Conservation (phyloP, 177 flowering plant species). For the Vitis hybrid region DNA sequence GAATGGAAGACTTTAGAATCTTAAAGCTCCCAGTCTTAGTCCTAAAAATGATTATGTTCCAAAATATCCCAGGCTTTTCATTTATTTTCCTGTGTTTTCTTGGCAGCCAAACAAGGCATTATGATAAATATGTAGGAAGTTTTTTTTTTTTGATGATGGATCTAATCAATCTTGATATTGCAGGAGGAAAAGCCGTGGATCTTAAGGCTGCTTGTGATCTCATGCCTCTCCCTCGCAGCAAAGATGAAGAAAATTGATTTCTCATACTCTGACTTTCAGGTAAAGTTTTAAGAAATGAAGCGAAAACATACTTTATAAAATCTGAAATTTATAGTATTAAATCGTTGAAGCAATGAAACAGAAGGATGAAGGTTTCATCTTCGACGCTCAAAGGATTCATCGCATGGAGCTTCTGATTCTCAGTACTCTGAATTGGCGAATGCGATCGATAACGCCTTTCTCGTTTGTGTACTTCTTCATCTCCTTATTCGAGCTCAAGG, state of each 20-base stretch:
- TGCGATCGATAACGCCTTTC: constrained; percentile 47
- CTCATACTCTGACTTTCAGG: constrained; percentile 47
- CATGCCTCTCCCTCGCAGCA: constrained; percentile 56
- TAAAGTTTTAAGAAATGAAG: constrained; percentile 6
- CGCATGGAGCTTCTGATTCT: constrained; percentile 66
- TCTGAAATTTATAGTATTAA: neutral
- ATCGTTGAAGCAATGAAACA: constrained; percentile 12
- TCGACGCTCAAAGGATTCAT: constrained; percentile 42
- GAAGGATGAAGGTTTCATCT: constrained; percentile 45
- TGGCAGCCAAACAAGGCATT: too few relatives aligned
- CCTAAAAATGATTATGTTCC: too few relatives aligned
- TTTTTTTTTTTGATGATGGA: too few relatives aligned
- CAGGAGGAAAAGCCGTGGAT: constrained; percentile 71
- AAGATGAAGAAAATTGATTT: constrained; percentile 57
- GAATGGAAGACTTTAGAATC: too few relatives aligned
- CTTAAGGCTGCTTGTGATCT: constrained; percentile 34
- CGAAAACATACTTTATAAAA: neutral
- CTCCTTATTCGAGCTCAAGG: constrained; percentile 22
- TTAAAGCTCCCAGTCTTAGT: neutral
- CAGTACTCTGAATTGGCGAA: constrained; percentile 49
- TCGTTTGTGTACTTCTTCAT: constrained; percentile 34
- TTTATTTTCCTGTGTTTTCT: too few relatives aligned
- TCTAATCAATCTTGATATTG: constrained; percentile 13
- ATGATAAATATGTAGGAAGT: too few relatives aligned
- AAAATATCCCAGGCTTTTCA: too few relatives aligned